Evolutionary conservation across 176 grass and related monocot genomes (phyloP).

Genomic region (Musa troglodytarum): DNA sequence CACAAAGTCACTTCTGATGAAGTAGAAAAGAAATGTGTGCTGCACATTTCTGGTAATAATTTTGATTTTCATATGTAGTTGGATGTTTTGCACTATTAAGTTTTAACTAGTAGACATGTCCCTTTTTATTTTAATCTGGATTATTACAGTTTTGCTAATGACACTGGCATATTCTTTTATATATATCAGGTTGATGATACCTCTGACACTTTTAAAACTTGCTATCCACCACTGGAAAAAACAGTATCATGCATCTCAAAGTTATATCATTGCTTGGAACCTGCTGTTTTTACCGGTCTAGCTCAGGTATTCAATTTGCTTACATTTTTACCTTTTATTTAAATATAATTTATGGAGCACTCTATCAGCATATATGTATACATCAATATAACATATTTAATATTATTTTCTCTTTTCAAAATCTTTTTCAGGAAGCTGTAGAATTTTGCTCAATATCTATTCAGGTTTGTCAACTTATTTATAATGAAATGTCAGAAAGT

Average conservation of each 20-base stretch:
- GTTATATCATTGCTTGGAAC: conserved; percentile 84
- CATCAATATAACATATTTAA: conserved; percentile 22
- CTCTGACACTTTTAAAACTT: conserved; percentile 65
- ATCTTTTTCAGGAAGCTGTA: conserved; percentile 63
- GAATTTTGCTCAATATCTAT: conserved; percentile 91
- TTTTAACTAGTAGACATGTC: not conserved
- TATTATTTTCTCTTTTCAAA: conserved; percentile 25
- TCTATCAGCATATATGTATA: not conserved
- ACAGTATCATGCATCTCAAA: conserved; percentile 95
- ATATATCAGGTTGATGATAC: conserved; percentile 55
- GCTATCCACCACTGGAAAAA: conserved; percentile 96
- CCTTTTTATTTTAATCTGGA: not conserved
- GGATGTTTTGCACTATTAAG: not conserved
- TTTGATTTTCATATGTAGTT: not conserved
- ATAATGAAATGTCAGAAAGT: not conserved
- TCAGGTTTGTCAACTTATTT: conserved; percentile 47
- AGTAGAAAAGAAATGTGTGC: not conserved
- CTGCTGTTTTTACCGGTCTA: conserved; percentile 95
- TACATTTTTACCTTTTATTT: not conserved
- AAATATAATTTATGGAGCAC: not conserved
- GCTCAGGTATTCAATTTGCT: conserved; percentile 52
- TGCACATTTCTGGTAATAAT: not conserved
- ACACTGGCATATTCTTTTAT: not conserved
- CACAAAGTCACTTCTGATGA: not conserved
- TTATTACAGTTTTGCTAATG: conserved; percentile 3